Base-by-base conservation (phyloP, 768 basidiomycete genomes). In the Kwoniella heveanensis region DNA sequence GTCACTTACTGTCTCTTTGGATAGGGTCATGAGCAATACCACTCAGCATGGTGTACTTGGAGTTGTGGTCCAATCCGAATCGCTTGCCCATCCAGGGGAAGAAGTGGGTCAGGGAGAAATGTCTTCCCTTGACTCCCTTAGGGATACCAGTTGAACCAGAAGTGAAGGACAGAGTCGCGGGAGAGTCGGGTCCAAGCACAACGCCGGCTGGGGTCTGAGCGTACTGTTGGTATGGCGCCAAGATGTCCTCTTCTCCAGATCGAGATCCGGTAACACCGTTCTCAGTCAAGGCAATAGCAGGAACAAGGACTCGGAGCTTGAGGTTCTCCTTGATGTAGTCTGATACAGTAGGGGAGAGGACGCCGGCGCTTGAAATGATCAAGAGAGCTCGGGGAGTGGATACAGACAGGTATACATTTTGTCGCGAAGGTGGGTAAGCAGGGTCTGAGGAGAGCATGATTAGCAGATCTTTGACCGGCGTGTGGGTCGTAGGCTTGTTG, bases 1-100 rank as follows among this genome's bases (percentile, higher is more conserved):
- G n/a, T n/a, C n/a, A n/a, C 94, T 83, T 64, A 98, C 94, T 99
- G 75, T 99, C 96, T 70, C 96, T 87, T 77, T 99, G 96, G 69
- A 99, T 96, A 10, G 96, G 96, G 81, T 99, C 96, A 74, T 99
- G 96, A 13, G 96, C 96, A 58, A 99, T 99, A 21, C 96, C 96
- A 71, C 92, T 94, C 29, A 99, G 85, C 96, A 99, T 98, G 0
- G 96, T 98, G 75, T 96, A 99, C 80, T 87, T 91, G 66, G 90
- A 91, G 29, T 83, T 80, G 62, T 87, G 83, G 37, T 83, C 82
- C 52, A 99, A 81, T 1, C 85, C 87, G 77, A 98, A 99, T 29
- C 87, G 82, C 76, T 91, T 82, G 22, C 89, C 89, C 96, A 99
- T 98, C 96, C 96, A 99, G 1, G 94, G 94, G 86, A 98, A 98